Evolutionary conservation across 441 rosid species (phyloP), one percentile per base, ranked within the genome.

Genomic region (Croton setiger): DNA sequence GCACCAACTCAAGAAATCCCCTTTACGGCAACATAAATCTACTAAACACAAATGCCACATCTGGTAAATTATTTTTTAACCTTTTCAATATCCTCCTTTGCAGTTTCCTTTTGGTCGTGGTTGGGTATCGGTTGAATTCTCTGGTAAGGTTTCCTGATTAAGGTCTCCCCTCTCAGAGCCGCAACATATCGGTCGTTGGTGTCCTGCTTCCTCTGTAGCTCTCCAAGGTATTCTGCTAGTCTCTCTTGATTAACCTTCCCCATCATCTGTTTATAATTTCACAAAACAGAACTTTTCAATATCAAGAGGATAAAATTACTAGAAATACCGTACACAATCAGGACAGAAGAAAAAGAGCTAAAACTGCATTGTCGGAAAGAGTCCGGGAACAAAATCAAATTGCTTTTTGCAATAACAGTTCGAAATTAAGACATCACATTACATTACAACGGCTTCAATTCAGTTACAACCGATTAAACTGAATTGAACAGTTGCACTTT

Each of bases 131-230:
- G 89, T 75, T 91, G 97, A 74, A 92, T 94, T 78, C 97, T 85
- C 71, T 77, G 87, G 27, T 95, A 88, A 63, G 96, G 95, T 31
- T 80, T 95, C 84, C 99, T 84, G 58, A 88, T 89, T 81, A 95
- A 82, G 49, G 97, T 95, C 84, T 95, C 88, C 53, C 99, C 98
- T 67, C 75, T 85, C 53, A 95, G 56, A 59, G 97, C 99, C 67
- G 99, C 99, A 18, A 87, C 90, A 53, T 95, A 95, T 39, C 97
- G 84, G 68, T 95, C 97, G 52, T 92, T 95, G 7, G 96, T 95
- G 70, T 92, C 87, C 80, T 92, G 92, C 75, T 88, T 95, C 67
- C 94, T 81, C 84, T 92, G 83, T 72, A 95, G 79, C 84, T 95
- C 98, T 63, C 93, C 91, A 1, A 95, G 95, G 78, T 85, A 95